These are phyloP conservation scores for Magnolia kwangsiensis DNA, from an alignment of 164 flowering plant species.

Conservation along the genomic window DNA sequence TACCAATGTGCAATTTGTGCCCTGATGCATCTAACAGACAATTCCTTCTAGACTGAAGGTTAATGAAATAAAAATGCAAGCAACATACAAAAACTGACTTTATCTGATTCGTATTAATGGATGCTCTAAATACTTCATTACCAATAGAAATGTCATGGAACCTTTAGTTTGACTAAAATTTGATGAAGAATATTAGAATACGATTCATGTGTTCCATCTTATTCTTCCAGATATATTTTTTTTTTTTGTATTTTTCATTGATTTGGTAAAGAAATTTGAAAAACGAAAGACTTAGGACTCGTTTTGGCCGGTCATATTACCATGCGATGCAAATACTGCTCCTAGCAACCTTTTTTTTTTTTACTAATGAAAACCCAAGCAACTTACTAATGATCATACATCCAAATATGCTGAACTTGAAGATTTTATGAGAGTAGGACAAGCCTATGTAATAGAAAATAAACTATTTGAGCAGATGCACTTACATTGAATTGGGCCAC, in stretches of 20 bases:
- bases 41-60: neutral
- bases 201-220: neutral
- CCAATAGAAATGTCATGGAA: neutral
- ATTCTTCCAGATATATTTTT: too few relatives aligned
- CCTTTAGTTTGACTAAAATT: neutral
- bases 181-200: neutral
- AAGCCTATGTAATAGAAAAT: neutral
- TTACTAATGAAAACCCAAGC: too few relatives aligned
- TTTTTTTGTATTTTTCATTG: too few relatives aligned
- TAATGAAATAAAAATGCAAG: too few relatives aligned
- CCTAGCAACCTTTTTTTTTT: too few relatives aligned
- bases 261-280: neutral
- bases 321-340: too few relatives aligned
- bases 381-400: too few relatives aligned
- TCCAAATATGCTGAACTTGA: neutral
- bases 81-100: too few relatives aligned
- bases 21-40: neutral
- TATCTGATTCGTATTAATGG: neutral
- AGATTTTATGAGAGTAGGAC: too few relatives aligned
- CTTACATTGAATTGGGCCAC: conserved; percentile 63
- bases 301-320: too few relatives aligned
- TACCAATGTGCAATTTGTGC: too few relatives aligned
- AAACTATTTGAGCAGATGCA: neutral
- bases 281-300: neutral
- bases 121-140: neutral